Percentiles rank a stretch among this genome's conserved stretches.
These are phyloP conservation scores for Ceratocystis albifundus DNA, from an alignment of 2,329 filamentous ascomycete genomes.

Conservation along the genomic window DNA sequence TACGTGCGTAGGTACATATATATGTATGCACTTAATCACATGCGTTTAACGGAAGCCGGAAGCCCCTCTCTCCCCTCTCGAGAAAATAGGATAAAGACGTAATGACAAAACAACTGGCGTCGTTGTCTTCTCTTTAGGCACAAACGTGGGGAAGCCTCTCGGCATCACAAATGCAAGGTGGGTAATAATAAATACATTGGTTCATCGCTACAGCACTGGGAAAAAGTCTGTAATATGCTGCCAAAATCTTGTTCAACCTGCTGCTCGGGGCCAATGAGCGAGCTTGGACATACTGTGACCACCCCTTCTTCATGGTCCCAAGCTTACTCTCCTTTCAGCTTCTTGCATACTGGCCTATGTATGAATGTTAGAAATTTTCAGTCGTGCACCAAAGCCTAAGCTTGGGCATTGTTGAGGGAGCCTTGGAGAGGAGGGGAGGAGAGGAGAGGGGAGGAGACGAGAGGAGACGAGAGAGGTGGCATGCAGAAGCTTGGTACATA, in stretches of 20 bases:
- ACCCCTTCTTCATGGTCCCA: slow-evolving; percentile 17
- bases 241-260: background rate
- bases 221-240: background rate
- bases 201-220: background rate
- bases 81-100: background rate
- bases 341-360: slow-evolving; percentile 15
- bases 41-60: background rate
- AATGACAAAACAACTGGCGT: background rate
- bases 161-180: no score
- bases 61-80: background rate
- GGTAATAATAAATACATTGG: background rate
- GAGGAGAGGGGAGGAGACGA: no score
- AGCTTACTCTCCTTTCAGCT: slow-evolving; percentile 19
- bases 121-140: slow-evolving; percentile 17
- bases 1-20: background rate
- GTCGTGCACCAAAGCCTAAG: background rate
- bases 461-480: no score
- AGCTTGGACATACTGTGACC: background rate
- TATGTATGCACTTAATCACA: slow-evolving; percentile 4
- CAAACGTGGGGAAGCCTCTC: slow-evolving; percentile 11
- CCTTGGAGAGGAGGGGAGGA: background rate
- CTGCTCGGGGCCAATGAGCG: background rate
- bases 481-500: background rate
- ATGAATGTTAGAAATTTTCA: background rate
- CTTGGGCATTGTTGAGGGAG: slow-evolving; percentile 13